phyloP scores from a whole-genome alignment of 345 rosid species.

The Camelina hispida region DNA sequence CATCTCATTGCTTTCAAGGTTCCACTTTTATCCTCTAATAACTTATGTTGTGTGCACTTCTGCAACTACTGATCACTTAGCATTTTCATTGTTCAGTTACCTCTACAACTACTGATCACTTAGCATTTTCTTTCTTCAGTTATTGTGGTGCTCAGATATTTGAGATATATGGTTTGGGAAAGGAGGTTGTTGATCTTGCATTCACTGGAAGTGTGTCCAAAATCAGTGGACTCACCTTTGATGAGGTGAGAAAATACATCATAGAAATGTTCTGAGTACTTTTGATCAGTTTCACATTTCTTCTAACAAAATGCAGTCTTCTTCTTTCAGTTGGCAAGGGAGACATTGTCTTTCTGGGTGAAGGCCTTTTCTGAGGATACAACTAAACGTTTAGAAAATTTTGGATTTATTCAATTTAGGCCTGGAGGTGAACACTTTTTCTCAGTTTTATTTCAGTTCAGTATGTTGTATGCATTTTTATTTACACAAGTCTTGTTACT shows the following conservation, averaged over 20 bases:
- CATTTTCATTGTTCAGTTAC: constrained; percentile 62
- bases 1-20: constrained; percentile 97
- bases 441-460: background rate
- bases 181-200: constrained; percentile 82
- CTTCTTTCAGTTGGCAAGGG: constrained; percentile 84
- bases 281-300: constrained; percentile 2
- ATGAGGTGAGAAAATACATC: constrained; percentile 70
- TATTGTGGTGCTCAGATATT: constrained; percentile 99
- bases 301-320: constrained; percentile 25
- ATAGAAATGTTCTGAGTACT: background rate
- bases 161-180: constrained; percentile 94
- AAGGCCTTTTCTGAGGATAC: constrained; percentile 99
- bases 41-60: constrained; percentile 16
- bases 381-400: constrained; percentile 93
- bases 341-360: constrained; percentile 96
- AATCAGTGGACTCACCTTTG: constrained; percentile 87
- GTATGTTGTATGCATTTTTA: background rate
- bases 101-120: constrained; percentile 36
- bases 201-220: constrained; percentile 87
- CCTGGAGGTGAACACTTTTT: constrained; percentile 73
- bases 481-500: constrained; percentile 4
- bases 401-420: constrained; percentile 91
- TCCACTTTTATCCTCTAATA: constrained; percentile 10
- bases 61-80: constrained; percentile 36
- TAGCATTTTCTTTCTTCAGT: constrained; percentile 52